A percentile compares a stretch with the other conserved stretches of the same genome.
phyloP scores from a whole-genome alignment of 352 stramenopile genomes.

The Phytopythium montanum region DNA sequence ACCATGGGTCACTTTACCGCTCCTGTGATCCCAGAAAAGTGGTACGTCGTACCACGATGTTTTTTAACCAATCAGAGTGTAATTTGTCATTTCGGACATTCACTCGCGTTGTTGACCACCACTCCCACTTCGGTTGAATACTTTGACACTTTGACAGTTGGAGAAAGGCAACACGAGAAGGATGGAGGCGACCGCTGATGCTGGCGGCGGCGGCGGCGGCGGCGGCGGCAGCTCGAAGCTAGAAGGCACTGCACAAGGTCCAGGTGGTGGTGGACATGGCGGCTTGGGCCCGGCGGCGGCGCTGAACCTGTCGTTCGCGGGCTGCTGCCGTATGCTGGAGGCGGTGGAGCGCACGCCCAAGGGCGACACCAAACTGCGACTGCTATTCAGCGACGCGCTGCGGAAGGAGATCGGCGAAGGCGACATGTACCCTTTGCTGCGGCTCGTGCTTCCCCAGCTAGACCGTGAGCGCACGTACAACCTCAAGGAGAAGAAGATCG shows the following conservation, averaged over 20 bases:
- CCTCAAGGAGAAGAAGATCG: slow-evolving; percentile 87
- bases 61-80: background rate
- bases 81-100: background rate
- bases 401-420: slow-evolving; percentile 42
- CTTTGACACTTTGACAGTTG: too few species aligned
- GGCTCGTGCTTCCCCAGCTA: slow-evolving; percentile 71
- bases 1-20: background rate
- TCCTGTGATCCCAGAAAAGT: background rate
- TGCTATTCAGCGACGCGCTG: slow-evolving; percentile 73
- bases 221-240: too few species aligned
- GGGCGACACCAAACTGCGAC: slow-evolving; percentile 64
- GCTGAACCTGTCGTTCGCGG: slow-evolving; percentile 56
- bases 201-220: too few species aligned
- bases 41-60: background rate
- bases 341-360: slow-evolving; percentile 65
- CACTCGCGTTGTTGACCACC: background rate
- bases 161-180: background rate
- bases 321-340: slow-evolving; percentile 72
- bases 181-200: too few species aligned
- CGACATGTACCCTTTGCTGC: slow-evolving; percentile 73
- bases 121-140: background rate
- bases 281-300: too few species aligned
- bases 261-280: slow-evolving; percentile 5
- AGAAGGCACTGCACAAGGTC: background rate
- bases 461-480: slow-evolving; percentile 86